Evolutionary conservation across 1,139 yeast species (phyloP), one percentile per base, ranked within the genome.

Genomic region (Scheffersomyces cryptocercus): DNA sequence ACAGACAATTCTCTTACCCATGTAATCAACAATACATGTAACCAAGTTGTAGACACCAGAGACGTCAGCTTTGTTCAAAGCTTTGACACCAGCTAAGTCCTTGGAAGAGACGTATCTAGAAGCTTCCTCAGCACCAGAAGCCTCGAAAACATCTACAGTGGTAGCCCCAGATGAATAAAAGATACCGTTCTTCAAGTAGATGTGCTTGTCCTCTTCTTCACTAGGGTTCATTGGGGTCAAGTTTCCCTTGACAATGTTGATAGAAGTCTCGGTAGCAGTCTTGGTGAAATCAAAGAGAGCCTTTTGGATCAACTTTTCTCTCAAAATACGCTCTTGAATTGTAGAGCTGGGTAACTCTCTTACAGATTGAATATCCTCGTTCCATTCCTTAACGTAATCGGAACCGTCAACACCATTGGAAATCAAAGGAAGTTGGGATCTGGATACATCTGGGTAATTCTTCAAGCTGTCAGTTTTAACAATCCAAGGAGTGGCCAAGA

Each of bases 1-100:
- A 62, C 96, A 90, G 36, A 91, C 78, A 35, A 91, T 73, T 64
- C 98, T 80, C 56, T 82, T 85, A 49, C 99, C 99, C 64, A 87
- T 82, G 67, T 81, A 91, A 64, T 93, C 98, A 44, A 93, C 89
- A 47, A 91, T 78, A 37, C 91, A 78, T 6, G 97, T 88, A 53
- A 88, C 81, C 49, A 91, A 73, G 43, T 85, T 84, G 56, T 82
- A 80, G 40, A 90, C 71, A 36, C 85, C 89, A 13, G 69, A 70
- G 31, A 82, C 61, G 56, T 88, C 91, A 40, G 85, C 67, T 53
- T 82, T 73, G 68, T 87, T 87, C 58, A 91, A 70, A 44, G 79
- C 74, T 57, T 80, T 84, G 41, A 89, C 80, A 26, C 93, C 84
- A 35, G 78, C 78, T 45, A 91, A 70, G 65, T 93, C 99, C 68